These are phyloP conservation scores for Umbelopsis vinacea DNA, from an alignment of 192 early-diverging fungal species.

Conservation along the genomic window DNA sequence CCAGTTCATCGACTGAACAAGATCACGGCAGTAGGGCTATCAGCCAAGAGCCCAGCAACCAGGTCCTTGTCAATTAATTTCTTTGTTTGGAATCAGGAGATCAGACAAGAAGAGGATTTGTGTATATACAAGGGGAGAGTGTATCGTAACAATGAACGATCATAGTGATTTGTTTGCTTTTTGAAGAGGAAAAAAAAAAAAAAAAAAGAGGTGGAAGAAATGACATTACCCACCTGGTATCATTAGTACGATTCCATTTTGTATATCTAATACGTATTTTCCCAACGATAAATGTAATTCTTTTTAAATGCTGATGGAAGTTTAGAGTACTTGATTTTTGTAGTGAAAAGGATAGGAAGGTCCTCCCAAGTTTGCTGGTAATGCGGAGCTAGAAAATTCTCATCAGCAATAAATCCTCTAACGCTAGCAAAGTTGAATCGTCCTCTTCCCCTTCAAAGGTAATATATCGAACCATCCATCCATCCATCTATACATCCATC, in stretches of 20 bases:
- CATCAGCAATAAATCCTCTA: background rate
- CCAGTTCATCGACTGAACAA: background rate
- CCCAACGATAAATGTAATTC: background rate
- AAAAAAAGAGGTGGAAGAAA: too few species aligned
- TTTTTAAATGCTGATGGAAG: background rate
- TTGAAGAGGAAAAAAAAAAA: too few species aligned
- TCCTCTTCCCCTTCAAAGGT: constrained; percentile 23
- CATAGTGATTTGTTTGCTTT: too few species aligned
- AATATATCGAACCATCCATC: constrained; percentile 8
- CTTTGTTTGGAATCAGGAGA: too few species aligned
- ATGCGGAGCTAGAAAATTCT: constrained; percentile 9
- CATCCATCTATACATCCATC: constrained; percentile 18
- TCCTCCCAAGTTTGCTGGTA: too few species aligned
- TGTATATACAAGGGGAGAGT: background rate
- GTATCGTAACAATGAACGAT: too few species aligned
- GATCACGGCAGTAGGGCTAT: background rate
- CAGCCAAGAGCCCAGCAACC: background rate
- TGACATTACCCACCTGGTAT: too few species aligned
- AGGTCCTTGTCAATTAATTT: constrained; percentile 1
- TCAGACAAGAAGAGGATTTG: background rate
- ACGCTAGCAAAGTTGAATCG: background rate
- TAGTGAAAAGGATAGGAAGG: too few species aligned
- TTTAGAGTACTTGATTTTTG: background rate
- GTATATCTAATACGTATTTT: background rate
- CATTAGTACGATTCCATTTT: background rate